These are phyloP conservation scores for Takakia lepidozioides DNA, from an alignment of 225 moss, liverwort and hornwort genomes.

Conservation along the genomic window DNA sequence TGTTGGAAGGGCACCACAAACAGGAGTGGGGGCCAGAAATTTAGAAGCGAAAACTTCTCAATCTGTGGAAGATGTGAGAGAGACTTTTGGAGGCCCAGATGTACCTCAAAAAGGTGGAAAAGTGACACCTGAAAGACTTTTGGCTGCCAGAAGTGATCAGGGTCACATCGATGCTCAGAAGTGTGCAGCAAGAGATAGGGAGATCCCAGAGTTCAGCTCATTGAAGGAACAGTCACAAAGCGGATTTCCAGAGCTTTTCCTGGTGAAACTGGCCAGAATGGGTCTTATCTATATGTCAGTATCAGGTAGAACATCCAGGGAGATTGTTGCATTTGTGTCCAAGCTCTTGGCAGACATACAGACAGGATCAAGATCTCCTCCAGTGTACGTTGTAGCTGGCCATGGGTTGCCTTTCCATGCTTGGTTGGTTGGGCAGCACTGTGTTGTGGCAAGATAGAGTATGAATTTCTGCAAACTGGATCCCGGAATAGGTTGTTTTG, in stretches of 20 bases:
- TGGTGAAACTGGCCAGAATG: constrained; percentile 80
- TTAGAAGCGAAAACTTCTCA: constrained; percentile 9
- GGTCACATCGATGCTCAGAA: constrained; percentile 2
- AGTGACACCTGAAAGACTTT: constrained; percentile 3
- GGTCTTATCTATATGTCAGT: constrained; percentile 75
- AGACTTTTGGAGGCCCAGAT: no score
- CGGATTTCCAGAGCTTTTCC: constrained; percentile 23
- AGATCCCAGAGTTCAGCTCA: constrained; percentile 1
- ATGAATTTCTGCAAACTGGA: no score
- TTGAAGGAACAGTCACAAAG: constrained; percentile 10
- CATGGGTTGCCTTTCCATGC: no score
- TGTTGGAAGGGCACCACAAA: constrained; percentile 4
- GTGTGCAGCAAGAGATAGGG: constrained; percentile 1
- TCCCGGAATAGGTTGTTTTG: neutral
- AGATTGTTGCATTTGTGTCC: constrained; percentile 41
- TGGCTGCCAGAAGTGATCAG: no score
- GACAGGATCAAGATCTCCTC: constrained; percentile 34
- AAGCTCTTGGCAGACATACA: constrained; percentile 57
- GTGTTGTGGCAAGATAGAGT: no score
- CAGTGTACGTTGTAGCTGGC: constrained; percentile 73
- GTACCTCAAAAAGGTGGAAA: neutral
- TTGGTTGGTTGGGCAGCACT: no score
- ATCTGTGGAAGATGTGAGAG: no score
- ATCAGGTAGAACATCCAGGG: constrained; percentile 31
- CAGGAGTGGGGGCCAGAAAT: neutral